These are phyloP conservation scores for Lepidopterella palustris DNA, from an alignment of 495 filamentous ascomycete species.

Conservation along the genomic window DNA sequence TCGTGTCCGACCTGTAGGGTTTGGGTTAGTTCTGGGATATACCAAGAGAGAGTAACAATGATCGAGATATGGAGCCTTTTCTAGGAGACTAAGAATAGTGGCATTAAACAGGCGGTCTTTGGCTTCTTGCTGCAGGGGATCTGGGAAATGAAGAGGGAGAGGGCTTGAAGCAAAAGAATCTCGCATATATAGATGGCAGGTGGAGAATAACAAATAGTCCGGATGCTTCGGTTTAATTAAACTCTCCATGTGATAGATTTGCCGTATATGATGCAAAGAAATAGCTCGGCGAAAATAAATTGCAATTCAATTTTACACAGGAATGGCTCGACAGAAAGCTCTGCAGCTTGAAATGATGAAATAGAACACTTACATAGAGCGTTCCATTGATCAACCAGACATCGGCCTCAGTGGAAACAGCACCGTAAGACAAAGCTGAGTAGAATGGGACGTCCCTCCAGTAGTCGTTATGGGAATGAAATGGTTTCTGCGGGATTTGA, in stretches of 20 bases:
- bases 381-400: slow-evolving; percentile 39
- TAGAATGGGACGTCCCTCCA: slow-evolving; percentile 40
- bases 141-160: neutral
- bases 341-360: neutral
- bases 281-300: neutral
- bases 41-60: neutral
- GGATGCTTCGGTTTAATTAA: no score
- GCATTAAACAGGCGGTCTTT: neutral
- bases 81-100: neutral
- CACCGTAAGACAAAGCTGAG: slow-evolving; percentile 34
- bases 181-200: no score
- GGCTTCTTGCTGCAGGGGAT: no score
- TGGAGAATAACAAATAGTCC: no score
- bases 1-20: slow-evolving; percentile 36
- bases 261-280: no score
- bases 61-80: neutral
- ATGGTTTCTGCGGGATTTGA: slow-evolving; percentile 29
- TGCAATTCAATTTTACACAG: neutral
- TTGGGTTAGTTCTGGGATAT: no score
- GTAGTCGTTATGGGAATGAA: slow-evolving; percentile 41
- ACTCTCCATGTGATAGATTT: no score
- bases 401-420: slow-evolving; percentile 36
- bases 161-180: no score
- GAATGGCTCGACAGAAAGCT: neutral
- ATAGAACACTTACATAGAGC: slow-evolving; percentile 31